phyloP scores from a whole-genome alignment of 2,329 filamentous ascomycete species.

The Claviceps citrina region DNA sequence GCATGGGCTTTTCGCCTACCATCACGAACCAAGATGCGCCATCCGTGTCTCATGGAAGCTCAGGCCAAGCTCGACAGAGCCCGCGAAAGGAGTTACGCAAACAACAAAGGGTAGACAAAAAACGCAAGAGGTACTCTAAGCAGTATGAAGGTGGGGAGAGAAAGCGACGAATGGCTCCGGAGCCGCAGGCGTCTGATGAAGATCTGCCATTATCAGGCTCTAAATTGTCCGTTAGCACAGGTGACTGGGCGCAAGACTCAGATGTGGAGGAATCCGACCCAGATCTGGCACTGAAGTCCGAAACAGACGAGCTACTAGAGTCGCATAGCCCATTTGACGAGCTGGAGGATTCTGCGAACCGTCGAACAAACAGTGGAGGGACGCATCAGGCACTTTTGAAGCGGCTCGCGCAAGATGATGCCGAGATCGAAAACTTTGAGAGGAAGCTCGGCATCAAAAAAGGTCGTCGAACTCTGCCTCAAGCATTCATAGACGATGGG shows the following conservation, averaged over 20 bases:
- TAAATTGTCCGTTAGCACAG: neutral
- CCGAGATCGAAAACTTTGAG: slow-evolving; percentile 75
- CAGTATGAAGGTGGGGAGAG: slow-evolving; percentile 5
- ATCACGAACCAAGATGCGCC: neutral
- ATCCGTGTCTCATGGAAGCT: neutral
- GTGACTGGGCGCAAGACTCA: neutral
- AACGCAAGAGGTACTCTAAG: slow-evolving; percentile 20
- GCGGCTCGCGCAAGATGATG: slow-evolving; percentile 64
- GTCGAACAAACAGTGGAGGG: slow-evolving; percentile 14
- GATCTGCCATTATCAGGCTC: neutral
- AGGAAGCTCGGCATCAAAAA: slow-evolving; percentile 71
- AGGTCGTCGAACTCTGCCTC: slow-evolving; percentile 56
- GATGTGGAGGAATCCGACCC: neutral
- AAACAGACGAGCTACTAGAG: slow-evolving; percentile 6
- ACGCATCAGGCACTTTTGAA: slow-evolving; percentile 21
- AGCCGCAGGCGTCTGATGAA: neutral
- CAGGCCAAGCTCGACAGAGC: slow-evolving; percentile 4
- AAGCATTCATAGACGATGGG: slow-evolving; percentile 67
- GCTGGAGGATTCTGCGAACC: slow-evolving; percentile 14
- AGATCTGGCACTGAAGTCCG: slow-evolving; percentile 6
- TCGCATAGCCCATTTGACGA: slow-evolving; percentile 3
- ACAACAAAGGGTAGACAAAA: slow-evolving; percentile 47
- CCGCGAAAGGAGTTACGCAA: slow-evolving; percentile 52
- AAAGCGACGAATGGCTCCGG: neutral
- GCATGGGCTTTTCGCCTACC: slow-evolving; percentile 17